A percentile compares a stretch with the other conserved stretches of the same genome.
Evolutionary conservation across 192 early-diverging fungal genomes (phyloP).

Genomic region (Coemansia sp.): DNA sequence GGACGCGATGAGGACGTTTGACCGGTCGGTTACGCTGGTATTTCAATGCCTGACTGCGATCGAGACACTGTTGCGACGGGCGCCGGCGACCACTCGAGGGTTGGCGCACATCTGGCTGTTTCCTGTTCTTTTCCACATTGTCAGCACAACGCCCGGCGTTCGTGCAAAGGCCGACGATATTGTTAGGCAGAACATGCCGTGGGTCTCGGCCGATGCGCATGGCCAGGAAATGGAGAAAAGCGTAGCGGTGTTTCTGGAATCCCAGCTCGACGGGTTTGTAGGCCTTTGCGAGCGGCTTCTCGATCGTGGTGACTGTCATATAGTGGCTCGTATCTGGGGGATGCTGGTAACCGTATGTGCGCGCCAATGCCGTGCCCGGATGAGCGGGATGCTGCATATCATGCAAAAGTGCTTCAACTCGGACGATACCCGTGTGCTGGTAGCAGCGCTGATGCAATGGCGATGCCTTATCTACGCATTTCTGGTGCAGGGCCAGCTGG

Average conservation of each 20-base stretch:
- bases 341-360: slow-evolving; percentile 44
- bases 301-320: slow-evolving; percentile 22
- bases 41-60: slow-evolving; percentile 44
- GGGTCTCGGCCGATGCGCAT: slow-evolving; percentile 46
- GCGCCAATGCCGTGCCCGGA: slow-evolving; percentile 18
- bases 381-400: slow-evolving; percentile 31
- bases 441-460: slow-evolving; percentile 48
- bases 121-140: slow-evolving; percentile 35
- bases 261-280: slow-evolving; percentile 20
- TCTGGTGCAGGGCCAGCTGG: slow-evolving; percentile 21
- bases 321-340: slow-evolving; percentile 45
- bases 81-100: slow-evolving; percentile 26
- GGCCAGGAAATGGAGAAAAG: slow-evolving; percentile 24
- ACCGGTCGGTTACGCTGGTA: slow-evolving; percentile 27
- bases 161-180: slow-evolving; percentile 45
- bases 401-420: slow-evolving; percentile 48
- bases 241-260: slow-evolving; percentile 19
- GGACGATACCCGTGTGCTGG: slow-evolving; percentile 18
- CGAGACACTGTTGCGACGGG: slow-evolving; percentile 36
- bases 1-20: slow-evolving; percentile 13
- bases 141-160: slow-evolving; percentile 40
- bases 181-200: slow-evolving; percentile 47
- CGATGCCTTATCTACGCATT: slow-evolving; percentile 54
- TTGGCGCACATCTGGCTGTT: slow-evolving; percentile 36
- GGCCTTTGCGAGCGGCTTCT: slow-evolving; percentile 17